Conservation (phyloP, 2,329 filamentous ascomycete species). For the Chaetomiaceae sp. region DNA sequence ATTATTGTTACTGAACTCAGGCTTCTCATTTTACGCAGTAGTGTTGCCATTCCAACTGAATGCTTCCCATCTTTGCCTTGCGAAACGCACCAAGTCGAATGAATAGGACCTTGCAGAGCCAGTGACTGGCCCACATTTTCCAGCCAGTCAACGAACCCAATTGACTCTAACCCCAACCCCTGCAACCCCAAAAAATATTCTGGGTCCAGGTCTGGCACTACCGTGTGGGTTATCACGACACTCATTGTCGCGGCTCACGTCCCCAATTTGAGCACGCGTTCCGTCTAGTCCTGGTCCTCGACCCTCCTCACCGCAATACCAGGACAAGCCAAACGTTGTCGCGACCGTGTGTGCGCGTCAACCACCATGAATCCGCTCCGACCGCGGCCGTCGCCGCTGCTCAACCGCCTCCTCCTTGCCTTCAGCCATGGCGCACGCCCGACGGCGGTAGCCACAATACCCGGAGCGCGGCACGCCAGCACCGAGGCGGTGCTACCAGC, state of each 20-base stretch:
- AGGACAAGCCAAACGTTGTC: too few species aligned
- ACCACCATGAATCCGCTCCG: slow-evolving; percentile 12
- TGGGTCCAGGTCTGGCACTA: not conserved
- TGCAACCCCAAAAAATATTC: slow-evolving; percentile 17
- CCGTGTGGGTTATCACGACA: too few species aligned
- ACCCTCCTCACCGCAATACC: not conserved
- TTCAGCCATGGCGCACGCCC: slow-evolving; percentile 1
- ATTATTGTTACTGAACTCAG: too few species aligned
- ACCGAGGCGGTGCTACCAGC: slow-evolving; percentile 2
- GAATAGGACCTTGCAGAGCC: too few species aligned
- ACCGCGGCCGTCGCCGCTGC: not conserved
- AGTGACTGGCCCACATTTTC: slow-evolving; percentile 7
- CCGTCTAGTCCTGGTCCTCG: too few species aligned
- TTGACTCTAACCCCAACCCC: slow-evolving; percentile 9
- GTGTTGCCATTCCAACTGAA: too few species aligned
- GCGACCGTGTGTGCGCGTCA: not conserved
- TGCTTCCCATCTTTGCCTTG: too few species aligned
- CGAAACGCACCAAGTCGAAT: too few species aligned
- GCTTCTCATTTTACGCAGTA: too few species aligned
- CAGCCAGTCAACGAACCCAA: slow-evolving; percentile 8
- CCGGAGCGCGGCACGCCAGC: slow-evolving; percentile 7
- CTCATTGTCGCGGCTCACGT: too few species aligned
- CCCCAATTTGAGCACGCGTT: too few species aligned
- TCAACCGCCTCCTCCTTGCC: slow-evolving; percentile 1
- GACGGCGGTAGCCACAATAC: not conserved